phyloP scores from a whole-genome alignment of 306 rosid species.

The Acacia melanoxylon region DNA sequence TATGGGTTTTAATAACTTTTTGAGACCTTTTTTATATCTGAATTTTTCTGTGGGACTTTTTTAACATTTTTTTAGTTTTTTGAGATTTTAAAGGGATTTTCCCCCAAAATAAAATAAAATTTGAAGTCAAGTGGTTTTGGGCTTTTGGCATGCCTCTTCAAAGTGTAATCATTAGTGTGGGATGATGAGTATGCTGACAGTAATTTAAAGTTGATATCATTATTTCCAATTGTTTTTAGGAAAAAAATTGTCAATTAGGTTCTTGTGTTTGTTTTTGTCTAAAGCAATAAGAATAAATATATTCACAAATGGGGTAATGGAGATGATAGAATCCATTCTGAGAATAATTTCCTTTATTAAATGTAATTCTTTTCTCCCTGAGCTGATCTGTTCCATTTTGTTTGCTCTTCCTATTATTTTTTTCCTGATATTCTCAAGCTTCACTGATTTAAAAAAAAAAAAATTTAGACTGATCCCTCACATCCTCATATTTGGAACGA shows the following conservation, averaged over 20 bases:
- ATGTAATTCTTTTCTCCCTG: neutral
- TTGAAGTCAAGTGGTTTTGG: neutral
- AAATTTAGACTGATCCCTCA: neutral
- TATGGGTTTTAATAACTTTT: no score
- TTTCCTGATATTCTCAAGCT: conserved; percentile 15
- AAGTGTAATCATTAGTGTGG: neutral
- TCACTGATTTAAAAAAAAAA: neutral
- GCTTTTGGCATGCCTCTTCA: neutral
- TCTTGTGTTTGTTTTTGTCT: conserved; percentile 19
- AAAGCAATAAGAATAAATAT: conserved; percentile 39
- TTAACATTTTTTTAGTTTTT: no score
- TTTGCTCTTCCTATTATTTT: conserved; percentile 19
- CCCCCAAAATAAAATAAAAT: neutral
- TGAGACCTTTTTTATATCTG: no score
- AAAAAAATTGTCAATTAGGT: neutral
- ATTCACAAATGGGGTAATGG: conserved; percentile 22
- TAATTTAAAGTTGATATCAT: neutral
- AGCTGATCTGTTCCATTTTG: conserved; percentile 51
- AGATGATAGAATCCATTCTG: conserved; percentile 28
- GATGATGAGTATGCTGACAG: neutral
- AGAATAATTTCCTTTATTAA: conserved; percentile 40
- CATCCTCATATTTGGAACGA: neutral
- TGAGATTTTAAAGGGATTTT: no score
- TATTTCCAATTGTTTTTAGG: neutral
- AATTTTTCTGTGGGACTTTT: no score